Evolutionary conservation across 78 protist species (phyloP), one percentile per base, ranked within the genome.

Genomic region (Isochrysis galbana): DNA sequence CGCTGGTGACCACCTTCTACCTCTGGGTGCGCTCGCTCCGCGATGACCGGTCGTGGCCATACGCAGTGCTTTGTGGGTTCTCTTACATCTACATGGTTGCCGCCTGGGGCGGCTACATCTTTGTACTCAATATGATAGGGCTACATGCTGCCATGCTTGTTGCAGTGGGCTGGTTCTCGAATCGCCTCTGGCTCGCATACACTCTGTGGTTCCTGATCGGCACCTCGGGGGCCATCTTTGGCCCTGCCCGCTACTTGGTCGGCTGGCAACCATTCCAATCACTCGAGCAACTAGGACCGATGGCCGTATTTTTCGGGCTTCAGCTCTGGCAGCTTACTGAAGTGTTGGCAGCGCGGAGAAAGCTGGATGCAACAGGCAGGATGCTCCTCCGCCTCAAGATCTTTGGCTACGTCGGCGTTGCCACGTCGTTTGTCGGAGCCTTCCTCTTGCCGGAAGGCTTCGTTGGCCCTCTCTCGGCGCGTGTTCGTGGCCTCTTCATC

Each of bases 51-150:
- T 61, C 82, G 51, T 88, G 74, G 84, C 84, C 84, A 10, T 2
- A 29, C 39, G 95, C 51, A 21, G 0, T 78, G 39, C 46, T 93
- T 45, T 67, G n/a, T 25, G 86, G 80, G 46, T 22, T 90, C 19
- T 0, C 67, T 5, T 93, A 93, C 90, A 2, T 17, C 44, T 90
- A 74, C 86, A 72, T 93, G 93, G 95, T 47, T 32, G 77, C 95
- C 32, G 72, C 90, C 1, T 93, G 95, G 95, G 95, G 95, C 38
- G 95, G 95, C 32, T 93, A 93, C 84, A 19, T 90, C 78, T 93
- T 88, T 32, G 90, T 72, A 44, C 70, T 93, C 41, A 93, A 93
- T 82, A 26, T 93, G 87, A 89, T 93, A 25, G 82, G 82, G 25
- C 5, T 39, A 4, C 84, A 77, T 29, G 93, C 92, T 17, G n/a